These are phyloP conservation scores for Lachnellula cervina DNA, from an alignment of 2,329 filamentous ascomycete species.

Conservation along the genomic window DNA sequence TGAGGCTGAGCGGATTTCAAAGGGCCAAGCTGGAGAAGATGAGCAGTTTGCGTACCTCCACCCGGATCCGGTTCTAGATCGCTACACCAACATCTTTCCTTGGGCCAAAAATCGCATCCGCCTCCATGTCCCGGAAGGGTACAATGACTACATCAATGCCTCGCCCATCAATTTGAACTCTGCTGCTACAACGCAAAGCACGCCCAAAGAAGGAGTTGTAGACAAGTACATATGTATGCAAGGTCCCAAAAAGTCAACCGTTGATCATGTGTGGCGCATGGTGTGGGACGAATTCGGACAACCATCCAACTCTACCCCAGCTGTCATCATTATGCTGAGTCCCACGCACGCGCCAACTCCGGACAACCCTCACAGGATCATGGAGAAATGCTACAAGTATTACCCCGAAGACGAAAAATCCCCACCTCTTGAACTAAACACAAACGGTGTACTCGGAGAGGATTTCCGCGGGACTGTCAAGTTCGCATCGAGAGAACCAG, in stretches of 20 bases:
- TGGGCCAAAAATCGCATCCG: slow-evolving; percentile 83
- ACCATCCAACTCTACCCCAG: slow-evolving; percentile 53
- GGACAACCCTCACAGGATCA: slow-evolving; percentile 45
- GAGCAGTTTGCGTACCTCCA: slow-evolving; percentile 53
- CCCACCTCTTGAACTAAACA: slow-evolving; percentile 52
- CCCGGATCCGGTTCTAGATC: slow-evolving; percentile 62
- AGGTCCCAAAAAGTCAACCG: slow-evolving; percentile 73
- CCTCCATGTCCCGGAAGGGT: slow-evolving; percentile 68
- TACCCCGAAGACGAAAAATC: slow-evolving; percentile 61
- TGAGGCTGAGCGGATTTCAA: slow-evolving; percentile 37
- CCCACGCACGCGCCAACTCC: slow-evolving; percentile 59
- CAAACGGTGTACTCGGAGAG: slow-evolving; percentile 59
- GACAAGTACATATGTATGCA: slow-evolving; percentile 84
- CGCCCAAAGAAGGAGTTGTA: slow-evolving; percentile 22
- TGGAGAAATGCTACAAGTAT: slow-evolving; percentile 81
- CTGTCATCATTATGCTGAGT: slow-evolving; percentile 91
- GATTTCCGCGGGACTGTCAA: slow-evolving; percentile 64
- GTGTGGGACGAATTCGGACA: slow-evolving; percentile 63
- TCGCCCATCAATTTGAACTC: slow-evolving; percentile 52
- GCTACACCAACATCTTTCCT: slow-evolving; percentile 85
- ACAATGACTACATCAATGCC: slow-evolving; percentile 78
- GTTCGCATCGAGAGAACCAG: slow-evolving; percentile 48
- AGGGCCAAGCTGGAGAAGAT: slow-evolving; percentile 27
- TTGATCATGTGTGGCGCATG: slow-evolving; percentile 93
- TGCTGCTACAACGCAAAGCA: slow-evolving; percentile 29